Conservation (phyloP, 176 grass and related monocot genomes). For the Guadua angustifolia region DNA sequence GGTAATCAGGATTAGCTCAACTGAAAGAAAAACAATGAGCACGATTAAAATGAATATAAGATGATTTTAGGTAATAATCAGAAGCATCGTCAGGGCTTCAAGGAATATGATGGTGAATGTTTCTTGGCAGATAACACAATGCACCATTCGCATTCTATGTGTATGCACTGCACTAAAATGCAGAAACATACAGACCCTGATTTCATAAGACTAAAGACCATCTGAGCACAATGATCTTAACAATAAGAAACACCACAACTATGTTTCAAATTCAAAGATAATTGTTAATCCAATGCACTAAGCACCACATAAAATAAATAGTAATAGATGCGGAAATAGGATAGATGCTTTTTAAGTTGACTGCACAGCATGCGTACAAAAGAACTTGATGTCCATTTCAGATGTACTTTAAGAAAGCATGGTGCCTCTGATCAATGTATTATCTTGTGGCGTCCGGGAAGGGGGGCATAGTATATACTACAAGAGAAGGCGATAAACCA, state of each 20-base stretch:
- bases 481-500: not conserved
- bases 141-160: not conserved
- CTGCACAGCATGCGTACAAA: not conserved
- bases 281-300: not conserved
- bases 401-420: not conserved
- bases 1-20: not conserved
- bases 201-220: not conserved
- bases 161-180: not conserved
- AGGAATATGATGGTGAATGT: not conserved
- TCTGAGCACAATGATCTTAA: not conserved
- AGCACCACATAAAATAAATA: not conserved
- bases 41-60: not conserved
- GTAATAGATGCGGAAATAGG: not conserved
- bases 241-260: not conserved
- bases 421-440: not conserved
- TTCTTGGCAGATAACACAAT: not conserved
- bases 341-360: not conserved
- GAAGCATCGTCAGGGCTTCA: not conserved
- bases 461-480: not conserved
- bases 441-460: too few relatives aligned
- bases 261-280: not conserved
- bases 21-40: not conserved
- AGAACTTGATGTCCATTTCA: not conserved
- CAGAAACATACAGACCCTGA: not conserved
- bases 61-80: not conserved